Evolutionary conservation across 139 green algal species (phyloP).

Genomic region (Nannochloris sp.): DNA sequence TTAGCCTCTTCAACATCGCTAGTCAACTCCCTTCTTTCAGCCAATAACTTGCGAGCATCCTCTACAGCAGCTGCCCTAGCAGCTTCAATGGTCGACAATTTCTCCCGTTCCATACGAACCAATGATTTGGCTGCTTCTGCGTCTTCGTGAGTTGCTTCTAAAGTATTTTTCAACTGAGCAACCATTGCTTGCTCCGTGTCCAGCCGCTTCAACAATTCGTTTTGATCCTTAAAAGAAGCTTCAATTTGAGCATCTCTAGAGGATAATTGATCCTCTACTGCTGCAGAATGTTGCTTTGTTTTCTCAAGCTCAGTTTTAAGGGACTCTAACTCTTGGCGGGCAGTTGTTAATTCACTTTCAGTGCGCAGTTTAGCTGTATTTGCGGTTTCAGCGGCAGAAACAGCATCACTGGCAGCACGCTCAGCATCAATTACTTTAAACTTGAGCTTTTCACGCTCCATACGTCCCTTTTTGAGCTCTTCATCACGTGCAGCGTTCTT

Average conservation of each 20-base stretch:
- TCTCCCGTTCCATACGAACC: slow-evolving; percentile 12
- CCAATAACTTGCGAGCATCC: slow-evolving; percentile 15
- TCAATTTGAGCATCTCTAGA: not conserved
- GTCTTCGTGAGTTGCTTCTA: slow-evolving; percentile 2
- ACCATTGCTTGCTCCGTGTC: not conserved
- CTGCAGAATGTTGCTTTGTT: not conserved
- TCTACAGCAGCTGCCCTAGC: slow-evolving; percentile 14
- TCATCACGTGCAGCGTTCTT: not conserved
- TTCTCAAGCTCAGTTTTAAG: not conserved
- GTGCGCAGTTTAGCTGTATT: not conserved
- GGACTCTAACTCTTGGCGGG: not conserved
- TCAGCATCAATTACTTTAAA: not conserved
- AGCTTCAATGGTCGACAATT: slow-evolving; percentile 8
- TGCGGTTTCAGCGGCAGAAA: not conserved
- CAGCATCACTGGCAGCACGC: not conserved
- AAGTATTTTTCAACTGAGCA: not conserved
- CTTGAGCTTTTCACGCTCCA: slow-evolving; percentile 4
- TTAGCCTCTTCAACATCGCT: slow-evolving; percentile 1
- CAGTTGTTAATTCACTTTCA: not conserved
- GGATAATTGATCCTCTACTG: not conserved
- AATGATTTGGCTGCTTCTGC: slow-evolving; percentile 11
- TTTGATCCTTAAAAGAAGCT: not conserved
- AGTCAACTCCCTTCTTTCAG: slow-evolving; percentile 10
- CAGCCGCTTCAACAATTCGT: not conserved
- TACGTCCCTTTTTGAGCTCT: not conserved